Evolutionary conservation across 73 alveolate genomes (phyloP), one percentile per base, ranked within the genome.

Genomic region (Tetrahymena borealis): DNA sequence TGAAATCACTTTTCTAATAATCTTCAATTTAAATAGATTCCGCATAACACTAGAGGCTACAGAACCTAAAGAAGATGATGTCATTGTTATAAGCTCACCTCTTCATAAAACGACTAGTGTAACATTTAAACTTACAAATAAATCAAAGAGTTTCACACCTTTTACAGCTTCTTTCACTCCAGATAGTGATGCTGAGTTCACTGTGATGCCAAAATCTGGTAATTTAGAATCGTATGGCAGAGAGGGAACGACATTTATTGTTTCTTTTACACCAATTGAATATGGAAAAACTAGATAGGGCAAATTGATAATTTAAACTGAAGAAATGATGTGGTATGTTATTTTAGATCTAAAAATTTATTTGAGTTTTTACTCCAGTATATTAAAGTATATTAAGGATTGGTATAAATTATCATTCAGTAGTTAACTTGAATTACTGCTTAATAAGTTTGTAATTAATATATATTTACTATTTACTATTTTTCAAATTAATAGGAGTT

Each of bases 41-140:
- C 98, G 96, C 93, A 96, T 98, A 78, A 94, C 95, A 33, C 94
- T 98, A 79, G 99, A 98, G 91, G 98, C 99, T 18, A 94, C 97
- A 0, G 99, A 98, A 39, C 99, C 99, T 28, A 99, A 98, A 60
- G 98, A 96, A 11, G 99, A 98, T 96, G 99, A 98, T 95, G 96
- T 98, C 10, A 98, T 98, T 39, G 95, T 97, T 79, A 98, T 98
- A 37, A 96, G 98, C 90, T 60, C 98, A 7, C 99, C 99, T 4
- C 97, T 98, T 39, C 97, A 96, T 77, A 98, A 98, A 91, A 94
- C 98, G 33, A 96, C 99, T 32, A 95, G 98, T 91, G 99, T 98
- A 28, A 95, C 99, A 13, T 98, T 98, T 94, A 98, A 97, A 92
- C 94, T 98, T 78, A 98, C 98, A 79, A 98, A 98, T 91, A 96